A percentile compares a stretch with the other conserved stretches of the same genome.
Evolutionary conservation across 73 alveolate species (phyloP).

Genomic region (Paraurostyla sp.): DNA sequence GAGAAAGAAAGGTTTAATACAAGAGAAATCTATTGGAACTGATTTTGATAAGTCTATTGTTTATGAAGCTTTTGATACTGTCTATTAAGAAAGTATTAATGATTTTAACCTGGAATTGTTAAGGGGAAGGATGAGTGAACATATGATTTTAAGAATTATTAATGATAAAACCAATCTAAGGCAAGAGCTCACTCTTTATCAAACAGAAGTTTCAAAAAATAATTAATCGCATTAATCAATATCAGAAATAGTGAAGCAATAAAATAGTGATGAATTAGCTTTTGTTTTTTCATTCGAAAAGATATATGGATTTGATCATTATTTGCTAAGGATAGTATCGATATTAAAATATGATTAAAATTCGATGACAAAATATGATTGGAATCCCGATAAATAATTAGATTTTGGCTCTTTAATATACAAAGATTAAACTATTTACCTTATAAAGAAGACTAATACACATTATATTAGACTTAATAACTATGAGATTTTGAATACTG

Average conservation of each 20-base stretch:
- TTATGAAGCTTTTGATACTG: constrained; percentile 47
- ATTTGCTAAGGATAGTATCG: neutral
- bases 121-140: constrained; percentile 15
- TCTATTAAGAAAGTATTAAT: constrained; percentile 8
- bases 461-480: neutral
- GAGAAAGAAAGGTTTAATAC: constrained; percentile 37
- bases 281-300: constrained; percentile 14
- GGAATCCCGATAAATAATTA: neutral
- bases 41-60: constrained; percentile 32
- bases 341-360: neutral
- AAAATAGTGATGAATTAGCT: neutral
- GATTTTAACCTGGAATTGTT: neutral
- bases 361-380: neutral
- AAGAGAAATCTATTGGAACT: constrained; percentile 34
- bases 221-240: neutral
- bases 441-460: neutral
- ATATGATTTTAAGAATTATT: neutral
- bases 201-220: neutral
- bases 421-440: neutral
- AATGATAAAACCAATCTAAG: neutral
- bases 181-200: neutral
- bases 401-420: neutral
- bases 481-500: constrained; percentile 41
- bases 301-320: constrained; percentile 8
- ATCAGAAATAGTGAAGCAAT: constrained; percentile 2